These are phyloP conservation scores for Ophiostoma piceae DNA, from an alignment of 2,329 filamentous ascomycete genomes.

Conservation along the genomic window DNA sequence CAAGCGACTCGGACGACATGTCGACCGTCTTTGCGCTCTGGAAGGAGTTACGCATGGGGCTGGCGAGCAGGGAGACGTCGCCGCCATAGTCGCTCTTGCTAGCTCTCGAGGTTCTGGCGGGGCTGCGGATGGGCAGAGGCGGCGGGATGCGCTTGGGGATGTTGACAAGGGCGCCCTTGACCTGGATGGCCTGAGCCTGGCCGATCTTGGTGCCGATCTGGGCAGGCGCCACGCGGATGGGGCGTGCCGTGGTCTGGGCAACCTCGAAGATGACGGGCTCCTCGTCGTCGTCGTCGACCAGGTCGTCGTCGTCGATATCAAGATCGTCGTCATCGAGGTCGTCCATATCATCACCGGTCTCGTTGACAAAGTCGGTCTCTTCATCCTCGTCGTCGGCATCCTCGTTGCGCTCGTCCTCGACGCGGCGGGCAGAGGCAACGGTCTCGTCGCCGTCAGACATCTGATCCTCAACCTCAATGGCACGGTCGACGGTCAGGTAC, in stretches of 20 bases:
- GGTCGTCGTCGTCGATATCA: constrained; percentile 38
- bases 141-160: constrained; percentile 78
- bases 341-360: constrained; percentile 33
- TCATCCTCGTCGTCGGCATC: constrained; percentile 42
- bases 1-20: background rate
- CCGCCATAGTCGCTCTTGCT: constrained; percentile 52
- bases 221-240: constrained; percentile 55
- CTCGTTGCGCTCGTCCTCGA: constrained; percentile 34
- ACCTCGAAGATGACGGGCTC: constrained; percentile 67
- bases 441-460: constrained; percentile 28
- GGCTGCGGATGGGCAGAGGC: constrained; percentile 70
- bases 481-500: constrained; percentile 18
- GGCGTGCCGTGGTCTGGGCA: constrained; percentile 51
- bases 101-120: constrained; percentile 54
- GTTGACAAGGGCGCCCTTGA: constrained; percentile 73
- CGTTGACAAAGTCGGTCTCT: constrained; percentile 41
- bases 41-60: constrained; percentile 49
- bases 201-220: constrained; percentile 59
- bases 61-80: constrained; percentile 50
- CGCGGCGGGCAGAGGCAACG: constrained; percentile 24
- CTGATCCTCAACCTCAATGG: constrained; percentile 28
- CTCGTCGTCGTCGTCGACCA: constrained; percentile 48
- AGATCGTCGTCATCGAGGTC: constrained; percentile 36
- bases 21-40: constrained; percentile 25
- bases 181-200: constrained; percentile 53